Percentiles rank a stretch among this genome's conserved stretches.
phyloP scores from a whole-genome alignment of 345 rosid species.

The Carallia brachiata region DNA sequence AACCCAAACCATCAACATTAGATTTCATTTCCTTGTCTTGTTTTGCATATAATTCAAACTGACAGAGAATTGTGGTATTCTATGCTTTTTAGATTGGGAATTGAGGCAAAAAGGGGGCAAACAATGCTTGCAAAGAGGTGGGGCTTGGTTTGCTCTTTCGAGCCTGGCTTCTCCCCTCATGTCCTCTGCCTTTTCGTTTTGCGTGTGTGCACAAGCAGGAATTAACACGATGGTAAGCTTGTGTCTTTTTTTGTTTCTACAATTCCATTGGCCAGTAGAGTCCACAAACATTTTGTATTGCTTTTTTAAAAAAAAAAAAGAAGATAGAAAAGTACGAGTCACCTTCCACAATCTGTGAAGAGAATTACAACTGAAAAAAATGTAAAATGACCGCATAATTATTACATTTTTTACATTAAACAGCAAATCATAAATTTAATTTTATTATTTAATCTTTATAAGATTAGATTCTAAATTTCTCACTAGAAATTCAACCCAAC shows the following conservation, averaged over 20 bases:
- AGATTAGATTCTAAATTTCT: no score
- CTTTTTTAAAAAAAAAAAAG: not conserved
- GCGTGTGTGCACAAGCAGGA: constrained; percentile 15
- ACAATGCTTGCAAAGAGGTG: constrained; percentile 1
- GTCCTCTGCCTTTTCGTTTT: constrained; percentile 29
- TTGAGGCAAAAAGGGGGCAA: constrained; percentile 3
- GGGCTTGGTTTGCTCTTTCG: constrained; percentile 25
- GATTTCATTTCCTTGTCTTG: constrained; percentile 17
- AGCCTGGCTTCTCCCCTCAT: constrained; percentile 53
- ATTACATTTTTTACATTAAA: no score
- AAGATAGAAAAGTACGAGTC: no score
- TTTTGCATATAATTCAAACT: not conserved
- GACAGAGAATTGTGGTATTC: not conserved
- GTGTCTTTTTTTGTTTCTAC: not conserved
- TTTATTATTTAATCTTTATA: no score
- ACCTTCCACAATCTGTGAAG: no score
- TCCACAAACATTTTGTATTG: not conserved
- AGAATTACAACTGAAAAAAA: no score
- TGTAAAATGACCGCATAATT: no score
- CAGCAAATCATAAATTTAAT: no score
- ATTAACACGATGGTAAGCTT: constrained; percentile 7
- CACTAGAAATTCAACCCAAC: no score
- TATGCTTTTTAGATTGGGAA: not conserved
- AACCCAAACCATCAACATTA: not conserved
- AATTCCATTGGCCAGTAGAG: not conserved